Percentiles rank a stretch among this genome's conserved stretches.
Evolutionary conservation across 192 early-diverging fungal species (phyloP).

Genomic region (Backusella tuberculispora): DNA sequence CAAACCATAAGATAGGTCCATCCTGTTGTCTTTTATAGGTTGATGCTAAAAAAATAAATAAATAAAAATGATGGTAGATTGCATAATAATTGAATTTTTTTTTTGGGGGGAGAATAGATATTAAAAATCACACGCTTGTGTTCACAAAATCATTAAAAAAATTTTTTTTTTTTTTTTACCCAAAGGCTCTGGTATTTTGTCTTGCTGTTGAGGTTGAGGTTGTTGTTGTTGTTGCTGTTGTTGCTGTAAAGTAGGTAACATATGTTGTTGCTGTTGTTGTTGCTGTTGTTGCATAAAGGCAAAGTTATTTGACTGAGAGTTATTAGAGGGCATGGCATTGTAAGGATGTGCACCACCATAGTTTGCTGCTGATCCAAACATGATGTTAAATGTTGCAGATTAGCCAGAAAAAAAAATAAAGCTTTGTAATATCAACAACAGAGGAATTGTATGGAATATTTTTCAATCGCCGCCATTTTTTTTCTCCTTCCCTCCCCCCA

Average conservation of each 20-base stretch:
- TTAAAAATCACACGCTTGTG: not conserved
- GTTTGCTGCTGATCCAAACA: conserved; percentile 1
- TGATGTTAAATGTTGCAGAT: not conserved
- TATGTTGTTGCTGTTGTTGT: not conserved
- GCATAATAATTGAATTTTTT: not conserved
- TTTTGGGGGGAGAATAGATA: not conserved
- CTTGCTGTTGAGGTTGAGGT: conserved; percentile 2
- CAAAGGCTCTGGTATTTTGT: conserved; percentile 8
- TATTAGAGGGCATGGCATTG: not conserved
- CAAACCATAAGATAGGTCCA: conserved; percentile 31
- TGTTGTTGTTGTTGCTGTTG: not conserved
- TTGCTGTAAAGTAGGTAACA: not conserved
- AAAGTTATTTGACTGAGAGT: not conserved
- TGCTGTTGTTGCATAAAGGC: not conserved
- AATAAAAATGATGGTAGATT: not conserved
- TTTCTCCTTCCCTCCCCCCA: too few relatives aligned
- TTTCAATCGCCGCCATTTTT: not conserved
- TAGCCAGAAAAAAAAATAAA: not conserved
- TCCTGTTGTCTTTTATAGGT: conserved; percentile 25
- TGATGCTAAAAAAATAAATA: not conserved
- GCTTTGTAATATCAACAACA: not conserved
- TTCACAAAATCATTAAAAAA: not conserved
- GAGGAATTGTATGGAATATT: not conserved
- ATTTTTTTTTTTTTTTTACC: conserved; percentile 1
- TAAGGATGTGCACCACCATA: not conserved